Percentiles rank a stretch among this genome's conserved stretches.
Conservation (phyloP, 257 asterid species). For the Marsdenia floribunda region DNA sequence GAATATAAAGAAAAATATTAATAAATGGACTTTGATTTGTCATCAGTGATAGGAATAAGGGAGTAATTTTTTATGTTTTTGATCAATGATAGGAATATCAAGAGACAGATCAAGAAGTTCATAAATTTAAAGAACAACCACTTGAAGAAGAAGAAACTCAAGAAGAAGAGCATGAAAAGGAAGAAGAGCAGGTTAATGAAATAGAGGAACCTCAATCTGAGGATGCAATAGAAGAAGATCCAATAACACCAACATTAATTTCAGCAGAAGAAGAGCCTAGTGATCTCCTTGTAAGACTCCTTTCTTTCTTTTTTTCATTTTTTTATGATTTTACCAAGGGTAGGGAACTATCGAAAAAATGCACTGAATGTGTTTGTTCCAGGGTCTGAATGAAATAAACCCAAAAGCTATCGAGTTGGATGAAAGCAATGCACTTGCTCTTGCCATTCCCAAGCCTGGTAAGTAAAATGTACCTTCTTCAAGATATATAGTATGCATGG, state of each 20-base stretch:
- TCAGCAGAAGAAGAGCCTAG: slow-evolving; percentile 41
- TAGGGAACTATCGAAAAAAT: too few species aligned
- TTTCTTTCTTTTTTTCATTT: slow-evolving; percentile 1
- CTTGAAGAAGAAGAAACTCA: slow-evolving; percentile 45
- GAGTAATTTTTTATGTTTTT: too few species aligned
- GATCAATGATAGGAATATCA: slow-evolving; percentile 39
- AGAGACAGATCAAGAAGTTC: slow-evolving; percentile 40
- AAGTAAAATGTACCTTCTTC: neutral
- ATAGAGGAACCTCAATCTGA: slow-evolving; percentile 26
- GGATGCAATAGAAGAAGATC: slow-evolving; percentile 25
- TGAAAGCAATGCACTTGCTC: slow-evolving; percentile 73
- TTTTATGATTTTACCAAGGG: neutral
- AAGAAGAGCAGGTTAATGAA: slow-evolving; percentile 29
- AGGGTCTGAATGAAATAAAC: slow-evolving; percentile 62
- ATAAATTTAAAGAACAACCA: slow-evolving; percentile 23
- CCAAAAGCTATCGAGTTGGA: slow-evolving; percentile 48
- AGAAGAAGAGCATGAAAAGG: slow-evolving; percentile 21
- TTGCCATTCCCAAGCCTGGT: slow-evolving; percentile 76
- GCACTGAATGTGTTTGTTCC: neutral
- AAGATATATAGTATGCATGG: too few species aligned
- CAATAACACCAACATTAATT: slow-evolving; percentile 18
- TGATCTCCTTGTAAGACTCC: slow-evolving; percentile 57
- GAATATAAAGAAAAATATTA: too few species aligned
- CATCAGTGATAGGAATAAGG: too few species aligned
- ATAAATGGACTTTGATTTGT: too few species aligned